Evolutionary conservation across 192 early-diverging fungal species (phyloP).

Genomic region (Coemansia sp.): DNA sequence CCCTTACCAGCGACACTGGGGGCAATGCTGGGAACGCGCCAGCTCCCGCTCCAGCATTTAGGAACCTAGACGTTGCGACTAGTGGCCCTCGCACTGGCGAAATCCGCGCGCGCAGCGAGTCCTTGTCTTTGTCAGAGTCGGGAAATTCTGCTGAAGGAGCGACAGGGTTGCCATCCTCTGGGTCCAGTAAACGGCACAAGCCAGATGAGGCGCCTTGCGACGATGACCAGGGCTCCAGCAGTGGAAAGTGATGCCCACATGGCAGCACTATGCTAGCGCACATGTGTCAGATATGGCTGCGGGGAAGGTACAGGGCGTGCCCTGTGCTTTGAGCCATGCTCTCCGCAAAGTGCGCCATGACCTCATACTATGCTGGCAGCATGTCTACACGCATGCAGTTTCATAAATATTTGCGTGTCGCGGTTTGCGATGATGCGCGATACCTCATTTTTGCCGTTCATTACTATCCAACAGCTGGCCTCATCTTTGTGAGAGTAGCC

Average conservation of each 20-base stretch:
- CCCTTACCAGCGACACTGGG: background rate
- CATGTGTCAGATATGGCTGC: no score
- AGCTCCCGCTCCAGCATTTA: background rate
- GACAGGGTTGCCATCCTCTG: background rate
- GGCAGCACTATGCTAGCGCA: no score
- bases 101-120: constrained; percentile 10
- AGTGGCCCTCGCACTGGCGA: constrained; percentile 19
- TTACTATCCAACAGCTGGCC: background rate
- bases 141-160: background rate
- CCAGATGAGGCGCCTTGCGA: background rate
- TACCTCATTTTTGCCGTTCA: background rate
- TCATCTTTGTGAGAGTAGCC: background rate
- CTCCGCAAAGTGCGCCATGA: background rate
- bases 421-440: background rate
- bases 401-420: background rate
- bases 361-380: background rate
- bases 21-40: background rate
- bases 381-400: background rate
- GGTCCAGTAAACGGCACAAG: constrained; percentile 28
- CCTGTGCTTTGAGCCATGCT: background rate
- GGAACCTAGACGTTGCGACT: background rate
- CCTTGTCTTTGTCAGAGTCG: background rate
- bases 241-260: background rate
- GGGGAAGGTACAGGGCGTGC: no score
- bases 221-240: background rate